Base-by-base conservation (phyloP, 805 yeast species). In the Candida anglica region DNA sequence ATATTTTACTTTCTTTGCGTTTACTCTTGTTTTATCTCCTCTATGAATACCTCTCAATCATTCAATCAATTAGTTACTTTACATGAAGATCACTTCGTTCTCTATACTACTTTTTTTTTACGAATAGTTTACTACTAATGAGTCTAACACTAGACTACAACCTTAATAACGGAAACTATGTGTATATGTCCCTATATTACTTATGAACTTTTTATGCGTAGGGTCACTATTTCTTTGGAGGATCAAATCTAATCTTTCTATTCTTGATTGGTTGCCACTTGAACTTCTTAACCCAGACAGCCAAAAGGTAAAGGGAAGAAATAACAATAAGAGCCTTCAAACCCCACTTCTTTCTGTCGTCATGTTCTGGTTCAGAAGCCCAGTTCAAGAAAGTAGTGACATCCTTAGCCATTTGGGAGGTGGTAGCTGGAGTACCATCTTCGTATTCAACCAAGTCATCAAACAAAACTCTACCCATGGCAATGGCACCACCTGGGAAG, bases 401-500 rank as follows among this genome's bases (percentile, higher is more conserved):
- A 66, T 93, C 98, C 77, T 93, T 93, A 50, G 98, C 98, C 98
- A 91, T 89, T 75, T 93, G 98, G 38, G 98, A 82, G 44, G 98
- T 84, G 35, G 98, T 81, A 35, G 98, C 98, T 40, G 95, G 96
- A 40, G 98, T 93, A 59, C 98, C 98, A 63, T 93, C 98, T 65
- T 93, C 98, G 69, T 81, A 93, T 74, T 93, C 98, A 46, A 93
- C 98, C 58, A 93, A 75, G 47, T 86, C 98, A 61, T 93, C 98
- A 52, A 89, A 93, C 64, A 93, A 75, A 40, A 91, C 98, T 73
- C 98, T 86, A 60, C 86, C 98, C 98, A 93, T 93, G 52, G 96
- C 98, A 73, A 93, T 91, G 27, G 97, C 77, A 48, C 98, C 98
- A 71, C 98, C 98, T 63, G 98, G 98, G 96, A 93, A 93, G 77